Percentiles rank a stretch among this genome's conserved stretches.
phyloP scores from a whole-genome alignment of 2,329 filamentous ascomycete genomes.

The Rugonectria rugulosa region DNA sequence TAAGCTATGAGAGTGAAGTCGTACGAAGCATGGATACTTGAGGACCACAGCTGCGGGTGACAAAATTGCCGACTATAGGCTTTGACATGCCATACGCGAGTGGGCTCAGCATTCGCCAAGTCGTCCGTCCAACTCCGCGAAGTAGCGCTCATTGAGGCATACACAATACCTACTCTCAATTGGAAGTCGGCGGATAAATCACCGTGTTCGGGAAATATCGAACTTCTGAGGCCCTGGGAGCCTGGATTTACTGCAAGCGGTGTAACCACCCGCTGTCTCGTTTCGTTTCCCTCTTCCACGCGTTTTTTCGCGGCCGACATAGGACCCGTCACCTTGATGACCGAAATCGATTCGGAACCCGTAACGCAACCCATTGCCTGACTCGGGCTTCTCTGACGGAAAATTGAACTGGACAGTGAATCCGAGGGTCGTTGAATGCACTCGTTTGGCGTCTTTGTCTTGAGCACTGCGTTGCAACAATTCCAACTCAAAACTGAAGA shows the following conservation, averaged over 20 bases:
- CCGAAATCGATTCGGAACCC: slow-evolving; percentile 4
- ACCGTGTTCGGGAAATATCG: too few relatives aligned
- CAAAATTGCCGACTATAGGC: too few relatives aligned
- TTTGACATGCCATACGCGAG: too few relatives aligned
- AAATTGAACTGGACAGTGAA: neutral
- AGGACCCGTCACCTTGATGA: slow-evolving; percentile 3
- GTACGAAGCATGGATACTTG: too few relatives aligned
- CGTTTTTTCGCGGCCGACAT: neutral
- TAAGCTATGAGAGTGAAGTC: too few relatives aligned
- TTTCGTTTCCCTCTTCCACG: neutral
- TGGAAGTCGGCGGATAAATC: too few relatives aligned
- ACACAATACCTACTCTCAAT: too few relatives aligned
- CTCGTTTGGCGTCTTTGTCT: neutral
- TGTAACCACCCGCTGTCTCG: neutral
- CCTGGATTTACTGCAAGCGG: neutral
- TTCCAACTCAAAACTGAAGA: too few relatives aligned
- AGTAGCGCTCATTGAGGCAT: too few relatives aligned
- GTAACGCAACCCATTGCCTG: neutral
- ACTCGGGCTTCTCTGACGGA: neutral
- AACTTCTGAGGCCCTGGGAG: too few relatives aligned
- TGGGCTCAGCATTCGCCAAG: too few relatives aligned
- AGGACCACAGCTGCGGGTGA: neutral
- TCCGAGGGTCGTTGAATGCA: neutral
- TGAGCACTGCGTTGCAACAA: slow-evolving; percentile 46
- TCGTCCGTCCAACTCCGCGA: too few relatives aligned